phyloP scores from a whole-genome alignment of 768 basidiomycete species.

The Strobilomyces confusus region DNA sequence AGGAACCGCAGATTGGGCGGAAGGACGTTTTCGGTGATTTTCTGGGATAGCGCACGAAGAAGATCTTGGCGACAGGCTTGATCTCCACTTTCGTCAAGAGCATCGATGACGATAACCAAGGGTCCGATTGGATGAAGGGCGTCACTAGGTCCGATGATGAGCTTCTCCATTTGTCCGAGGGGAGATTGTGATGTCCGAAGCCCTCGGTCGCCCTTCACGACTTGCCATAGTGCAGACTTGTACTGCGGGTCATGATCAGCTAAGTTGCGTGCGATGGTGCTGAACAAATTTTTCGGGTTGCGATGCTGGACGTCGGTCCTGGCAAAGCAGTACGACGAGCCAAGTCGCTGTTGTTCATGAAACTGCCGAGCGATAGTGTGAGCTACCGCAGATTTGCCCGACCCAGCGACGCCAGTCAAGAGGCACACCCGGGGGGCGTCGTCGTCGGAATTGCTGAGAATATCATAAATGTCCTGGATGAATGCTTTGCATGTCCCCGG shows the following conservation, averaged over 20 bases:
- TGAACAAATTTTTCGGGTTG: not conserved
- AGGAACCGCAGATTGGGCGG: not conserved
- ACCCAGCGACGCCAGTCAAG: too few species aligned
- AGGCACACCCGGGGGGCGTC: too few species aligned
- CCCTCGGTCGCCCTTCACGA: not conserved
- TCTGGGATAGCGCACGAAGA: not conserved
- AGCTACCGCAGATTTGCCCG: not conserved
- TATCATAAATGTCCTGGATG: not conserved
- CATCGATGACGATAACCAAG: not conserved
- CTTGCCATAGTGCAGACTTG: not conserved
- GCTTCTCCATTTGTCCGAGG: not conserved
- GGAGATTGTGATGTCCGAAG: not conserved
- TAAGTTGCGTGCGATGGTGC: not conserved
- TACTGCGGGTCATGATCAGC: not conserved
- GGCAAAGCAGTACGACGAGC: not conserved
- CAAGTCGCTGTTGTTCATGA: not conserved
- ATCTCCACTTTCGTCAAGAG: not conserved
- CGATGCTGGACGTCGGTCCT: not conserved
- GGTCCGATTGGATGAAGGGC: not conserved
- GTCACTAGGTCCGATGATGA: not conserved
- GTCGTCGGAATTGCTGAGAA: not conserved
- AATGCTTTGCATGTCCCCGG: not conserved
- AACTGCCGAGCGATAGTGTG: not conserved
- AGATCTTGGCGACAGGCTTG: not conserved
- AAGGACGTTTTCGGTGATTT: not conserved